phyloP scores from a whole-genome alignment of 2,329 filamentous ascomycete genomes.

The Ophiocordyceps sinensis region DNA sequence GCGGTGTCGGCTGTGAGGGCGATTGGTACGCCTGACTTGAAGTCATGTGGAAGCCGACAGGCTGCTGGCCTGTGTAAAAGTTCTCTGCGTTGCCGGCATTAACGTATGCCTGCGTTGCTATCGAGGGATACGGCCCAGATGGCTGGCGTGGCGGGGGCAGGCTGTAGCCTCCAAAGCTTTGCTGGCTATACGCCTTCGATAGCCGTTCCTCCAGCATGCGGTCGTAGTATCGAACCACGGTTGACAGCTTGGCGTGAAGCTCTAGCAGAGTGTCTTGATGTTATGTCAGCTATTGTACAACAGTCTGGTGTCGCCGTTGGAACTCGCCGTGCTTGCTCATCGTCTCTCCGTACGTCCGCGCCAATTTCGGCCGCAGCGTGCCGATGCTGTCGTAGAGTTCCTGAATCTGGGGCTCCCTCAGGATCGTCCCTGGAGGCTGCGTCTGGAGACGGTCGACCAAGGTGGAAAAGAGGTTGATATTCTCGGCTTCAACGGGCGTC shows the following conservation, averaged over 20 bases:
- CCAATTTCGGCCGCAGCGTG: conserved; percentile 81
- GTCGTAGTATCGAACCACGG: conserved; percentile 94
- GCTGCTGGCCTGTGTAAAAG: conserved; percentile 62
- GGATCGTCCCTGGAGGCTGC: conserved; percentile 85
- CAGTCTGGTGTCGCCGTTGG: not conserved
- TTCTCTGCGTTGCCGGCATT: conserved; percentile 50
- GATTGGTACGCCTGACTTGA: conserved; percentile 8
- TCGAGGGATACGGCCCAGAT: conserved; percentile 54
- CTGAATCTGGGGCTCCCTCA: conserved; percentile 95
- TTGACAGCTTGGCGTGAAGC: conserved; percentile 86
- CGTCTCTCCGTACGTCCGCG: conserved; percentile 90
- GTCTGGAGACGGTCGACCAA: conserved; percentile 89
- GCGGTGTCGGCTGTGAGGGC: conserved; percentile 18
- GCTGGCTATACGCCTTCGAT: conserved; percentile 82
- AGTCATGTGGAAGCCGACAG: conserved; percentile 15
- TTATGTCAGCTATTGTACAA: conserved; percentile 5
- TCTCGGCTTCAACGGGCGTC: conserved; percentile 85
- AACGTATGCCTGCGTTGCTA: conserved; percentile 38
- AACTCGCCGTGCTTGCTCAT: conserved; percentile 92
- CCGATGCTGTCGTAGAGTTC: conserved; percentile 96
- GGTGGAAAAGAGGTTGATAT: conserved; percentile 91
- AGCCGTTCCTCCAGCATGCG: conserved; percentile 93
- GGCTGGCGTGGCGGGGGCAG: conserved; percentile 36
- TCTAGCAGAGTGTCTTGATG: conserved; percentile 73
- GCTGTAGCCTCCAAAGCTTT: conserved; percentile 52